Evolutionary conservation across 2,329 filamentous ascomycete genomes (phyloP), one percentile per base, ranked within the genome.

Genomic region (Graphilbum sp.): DNA sequence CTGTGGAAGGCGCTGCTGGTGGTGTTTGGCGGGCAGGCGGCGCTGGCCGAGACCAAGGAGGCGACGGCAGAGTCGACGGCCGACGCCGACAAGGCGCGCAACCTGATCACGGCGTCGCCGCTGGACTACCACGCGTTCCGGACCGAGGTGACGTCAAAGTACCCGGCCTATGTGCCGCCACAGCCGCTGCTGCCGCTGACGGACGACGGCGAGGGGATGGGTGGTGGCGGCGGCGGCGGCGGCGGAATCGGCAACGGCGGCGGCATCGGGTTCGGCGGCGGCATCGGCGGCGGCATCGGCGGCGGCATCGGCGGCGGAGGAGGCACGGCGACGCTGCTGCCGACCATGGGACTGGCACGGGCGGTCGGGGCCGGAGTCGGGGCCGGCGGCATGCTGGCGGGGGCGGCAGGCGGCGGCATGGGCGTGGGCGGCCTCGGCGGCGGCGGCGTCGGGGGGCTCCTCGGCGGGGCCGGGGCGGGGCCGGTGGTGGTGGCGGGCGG

Each of bases 141-240:
- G 27, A 88, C 95, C 55, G 90, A 98, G 55, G 88, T 98, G 41
- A 92, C 81, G 15, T 95, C 88, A 2, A 98, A 98, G 59, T 98
- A 98, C 54, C 90, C 90, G 11, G 83, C 90, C 3, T 98, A 98
- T 55, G 80, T 93, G 41, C 87, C 90, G 3, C 90, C 90, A 3
- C 78, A 75, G 38, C 79, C 84, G 2, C 59, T 82, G 6, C 76
- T 96, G 42, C 85, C 86, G 2, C 66, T 96, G 13, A 88, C 96
- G 54, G 72, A 83, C 17, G 87, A 83, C 17, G 87, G 95, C n/a
- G n/a, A n/a, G n/a, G n/a, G n/a, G n/a, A n/a, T n/a, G n/a, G n/a
- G n/a, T n/a, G n/a, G n/a, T n/a, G n/a, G n/a, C n/a, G n/a, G n/a
- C n/a, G n/a, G n/a, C n/a, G n/a, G n/a, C n/a, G n/a, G n/a, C n/a